phyloP scores from a whole-genome alignment of 805 yeast genomes.

The Ogataea pini region DNA sequence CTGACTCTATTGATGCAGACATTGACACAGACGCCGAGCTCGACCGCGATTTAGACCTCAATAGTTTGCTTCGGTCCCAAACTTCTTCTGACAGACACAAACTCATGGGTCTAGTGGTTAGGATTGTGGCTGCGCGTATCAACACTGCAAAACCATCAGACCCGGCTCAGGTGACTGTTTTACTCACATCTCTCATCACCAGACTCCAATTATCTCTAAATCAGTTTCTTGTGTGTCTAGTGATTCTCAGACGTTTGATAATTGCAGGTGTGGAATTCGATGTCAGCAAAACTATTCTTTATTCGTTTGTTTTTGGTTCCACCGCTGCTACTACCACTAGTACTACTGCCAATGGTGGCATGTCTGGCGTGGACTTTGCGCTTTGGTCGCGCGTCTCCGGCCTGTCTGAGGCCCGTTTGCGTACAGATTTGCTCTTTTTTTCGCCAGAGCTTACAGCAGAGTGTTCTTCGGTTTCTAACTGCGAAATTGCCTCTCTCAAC shows the following conservation, averaged over 20 bases:
- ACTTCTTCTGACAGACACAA: conserved; percentile 2
- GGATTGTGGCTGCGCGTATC: conserved; percentile 1
- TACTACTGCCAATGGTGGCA: background rate
- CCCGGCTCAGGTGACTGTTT: background rate
- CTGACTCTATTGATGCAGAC: conserved; percentile 5
- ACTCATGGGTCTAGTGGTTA: conserved; percentile 7
- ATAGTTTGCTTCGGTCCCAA: background rate
- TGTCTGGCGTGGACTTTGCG: conserved; percentile 7
- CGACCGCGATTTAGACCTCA: background rate
- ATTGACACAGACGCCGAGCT: background rate
- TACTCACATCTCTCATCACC: conserved; percentile 5
- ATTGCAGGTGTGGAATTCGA: background rate
- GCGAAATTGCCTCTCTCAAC: conserved; percentile 14
- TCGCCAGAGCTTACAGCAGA: conserved; percentile 5
- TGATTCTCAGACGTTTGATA: conserved; percentile 6
- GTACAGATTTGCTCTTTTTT: conserved; percentile 1
- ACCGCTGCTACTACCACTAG: background rate
- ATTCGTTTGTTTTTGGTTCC: conserved; percentile 10
- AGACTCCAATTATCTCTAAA: conserved; percentile 6
- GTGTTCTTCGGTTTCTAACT: background rate
- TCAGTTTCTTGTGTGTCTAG: conserved; percentile 9
- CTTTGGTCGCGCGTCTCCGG: conserved; percentile 24
- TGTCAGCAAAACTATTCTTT: conserved; percentile 6
- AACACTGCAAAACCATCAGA: background rate
- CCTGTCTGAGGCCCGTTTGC: conserved; percentile 11